Percentiles rank a stretch among this genome's conserved stretches.
Conservation (phyloP, 2,329 filamentous ascomycete species). For the Diaporthe velutina region DNA sequence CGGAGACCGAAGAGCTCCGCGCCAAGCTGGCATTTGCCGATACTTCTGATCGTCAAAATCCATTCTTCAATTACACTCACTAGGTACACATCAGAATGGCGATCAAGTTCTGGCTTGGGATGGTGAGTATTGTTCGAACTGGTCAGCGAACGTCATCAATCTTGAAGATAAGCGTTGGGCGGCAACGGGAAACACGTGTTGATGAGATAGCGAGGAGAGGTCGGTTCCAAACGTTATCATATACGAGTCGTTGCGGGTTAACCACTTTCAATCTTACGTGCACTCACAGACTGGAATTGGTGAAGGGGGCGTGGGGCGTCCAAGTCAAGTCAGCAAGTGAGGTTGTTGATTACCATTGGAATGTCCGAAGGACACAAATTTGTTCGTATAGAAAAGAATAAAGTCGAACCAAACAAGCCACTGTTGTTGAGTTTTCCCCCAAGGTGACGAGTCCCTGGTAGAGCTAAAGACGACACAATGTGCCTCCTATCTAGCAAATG, state of each 20-base stretch:
- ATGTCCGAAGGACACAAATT: background rate
- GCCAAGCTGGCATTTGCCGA: conserved; percentile 47
- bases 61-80: background rate
- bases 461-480: background rate
- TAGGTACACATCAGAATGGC: background rate
- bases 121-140: too few relatives aligned
- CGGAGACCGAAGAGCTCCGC: conserved; percentile 35
- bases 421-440: background rate
- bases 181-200: background rate
- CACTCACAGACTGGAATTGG: background rate
- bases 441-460: background rate
- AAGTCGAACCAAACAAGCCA: background rate
- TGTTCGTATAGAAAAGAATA: background rate
- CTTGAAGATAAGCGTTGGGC: background rate
- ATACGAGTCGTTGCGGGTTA: background rate
- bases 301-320: background rate
- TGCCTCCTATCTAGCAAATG: conserved; percentile 52
- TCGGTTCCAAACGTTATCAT: background rate
- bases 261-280: too few relatives aligned
- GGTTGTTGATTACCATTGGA: background rate
- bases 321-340: too few relatives aligned
- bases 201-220: too few relatives aligned
- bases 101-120: background rate
- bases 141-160: background rate
- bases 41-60: conserved; percentile 41